phyloP scores from a whole-genome alignment of 2,329 filamentous ascomycete species.

The Arachnomyces sp. region DNA sequence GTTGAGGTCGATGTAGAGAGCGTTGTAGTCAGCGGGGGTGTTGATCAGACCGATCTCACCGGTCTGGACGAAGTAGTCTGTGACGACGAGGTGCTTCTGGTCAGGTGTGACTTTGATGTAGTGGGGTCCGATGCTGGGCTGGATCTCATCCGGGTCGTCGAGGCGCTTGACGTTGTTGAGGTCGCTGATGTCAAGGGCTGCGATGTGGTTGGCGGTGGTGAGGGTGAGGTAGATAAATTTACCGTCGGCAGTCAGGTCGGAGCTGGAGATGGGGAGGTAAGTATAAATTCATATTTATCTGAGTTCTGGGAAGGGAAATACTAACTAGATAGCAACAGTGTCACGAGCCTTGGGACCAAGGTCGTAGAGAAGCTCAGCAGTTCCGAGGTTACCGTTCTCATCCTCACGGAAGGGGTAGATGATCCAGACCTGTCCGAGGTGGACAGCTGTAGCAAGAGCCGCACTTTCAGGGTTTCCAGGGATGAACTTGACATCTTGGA shows the following conservation, averaged over 20 bases:
- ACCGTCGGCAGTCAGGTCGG: constrained; percentile 53
- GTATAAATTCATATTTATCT: background rate
- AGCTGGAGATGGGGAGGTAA: constrained; percentile 26
- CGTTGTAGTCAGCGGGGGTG: constrained; percentile 56
- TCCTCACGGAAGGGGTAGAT: constrained; percentile 56
- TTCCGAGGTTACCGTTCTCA: constrained; percentile 49
- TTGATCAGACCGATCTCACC: constrained; percentile 56
- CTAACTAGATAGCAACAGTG: constrained; percentile 50
- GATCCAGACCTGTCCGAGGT: constrained; percentile 55
- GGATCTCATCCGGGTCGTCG: constrained; percentile 51
- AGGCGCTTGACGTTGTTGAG: constrained; percentile 54
- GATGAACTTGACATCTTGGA: constrained; percentile 61
- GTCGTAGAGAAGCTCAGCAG: constrained; percentile 52
- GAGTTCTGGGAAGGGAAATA: background rate
- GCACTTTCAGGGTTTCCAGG: constrained; percentile 52
- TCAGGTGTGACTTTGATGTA: constrained; percentile 59
- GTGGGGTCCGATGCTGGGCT: constrained; percentile 55
- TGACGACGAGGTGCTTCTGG: constrained; percentile 57
- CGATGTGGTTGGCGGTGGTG: constrained; percentile 56
- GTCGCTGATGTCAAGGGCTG: constrained; percentile 55
- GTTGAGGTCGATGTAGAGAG: constrained; percentile 53
- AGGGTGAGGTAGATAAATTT: constrained; percentile 54
- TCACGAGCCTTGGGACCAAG: constrained; percentile 51
- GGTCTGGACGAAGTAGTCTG: constrained; percentile 60
- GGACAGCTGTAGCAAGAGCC: constrained; percentile 54